These are phyloP conservation scores for Macaranga tanarius DNA, from an alignment of 441 rosid genomes.

Conservation along the genomic window DNA sequence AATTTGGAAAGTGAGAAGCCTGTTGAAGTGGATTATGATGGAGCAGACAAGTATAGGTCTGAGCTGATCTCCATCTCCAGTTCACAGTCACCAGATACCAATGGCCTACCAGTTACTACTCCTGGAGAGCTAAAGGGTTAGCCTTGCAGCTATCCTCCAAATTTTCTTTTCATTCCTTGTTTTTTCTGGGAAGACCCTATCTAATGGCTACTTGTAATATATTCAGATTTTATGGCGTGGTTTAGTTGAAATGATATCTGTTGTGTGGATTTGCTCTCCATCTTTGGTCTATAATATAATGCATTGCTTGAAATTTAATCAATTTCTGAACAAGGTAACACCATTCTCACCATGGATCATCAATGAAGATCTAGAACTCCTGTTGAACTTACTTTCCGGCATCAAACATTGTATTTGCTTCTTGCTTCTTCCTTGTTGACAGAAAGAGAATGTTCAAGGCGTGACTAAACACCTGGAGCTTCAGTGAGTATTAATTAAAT, in stretches of 20 bases:
- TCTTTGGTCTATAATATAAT: neutral
- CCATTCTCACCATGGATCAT: no score
- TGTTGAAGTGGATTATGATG: slow-evolving; percentile 19
- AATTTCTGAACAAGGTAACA: no score
- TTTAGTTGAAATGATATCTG: neutral
- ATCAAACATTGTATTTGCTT: no score
- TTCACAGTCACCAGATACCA: slow-evolving; percentile 16
- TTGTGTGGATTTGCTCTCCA: neutral
- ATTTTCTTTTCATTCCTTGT: neutral
- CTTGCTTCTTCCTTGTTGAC: no score
- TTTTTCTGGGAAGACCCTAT: neutral
- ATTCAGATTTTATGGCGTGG: neutral
- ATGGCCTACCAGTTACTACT: slow-evolving; percentile 11
- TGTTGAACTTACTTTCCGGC: no score
- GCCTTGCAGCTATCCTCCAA: neutral
- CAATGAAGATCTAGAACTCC: no score
- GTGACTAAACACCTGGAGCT: no score
- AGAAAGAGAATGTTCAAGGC: no score
- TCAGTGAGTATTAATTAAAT: no score
- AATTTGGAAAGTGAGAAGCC: slow-evolving; percentile 12
- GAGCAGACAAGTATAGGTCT: slow-evolving; percentile 30
- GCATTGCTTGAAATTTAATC: no score
- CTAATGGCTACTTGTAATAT: neutral
- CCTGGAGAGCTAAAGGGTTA: neutral
- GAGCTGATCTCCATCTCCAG: slow-evolving; percentile 34